A percentile compares a stretch with the other conserved stretches of the same genome.
Conservation (phyloP, 2,329 filamentous ascomycete genomes). For the Beauveria medogensis region DNA sequence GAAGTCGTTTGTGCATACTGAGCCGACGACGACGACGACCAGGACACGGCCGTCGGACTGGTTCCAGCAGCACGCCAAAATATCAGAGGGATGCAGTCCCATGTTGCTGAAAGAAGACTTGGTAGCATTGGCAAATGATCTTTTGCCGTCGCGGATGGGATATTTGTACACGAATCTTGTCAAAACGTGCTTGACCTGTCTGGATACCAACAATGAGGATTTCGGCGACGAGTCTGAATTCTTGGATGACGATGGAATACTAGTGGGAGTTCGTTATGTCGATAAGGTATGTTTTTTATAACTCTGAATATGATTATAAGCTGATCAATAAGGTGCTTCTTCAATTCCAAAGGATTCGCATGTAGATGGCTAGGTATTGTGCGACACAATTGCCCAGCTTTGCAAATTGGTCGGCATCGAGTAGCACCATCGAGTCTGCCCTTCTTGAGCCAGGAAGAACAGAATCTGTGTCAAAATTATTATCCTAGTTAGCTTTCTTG, state of each 20-base stretch:
- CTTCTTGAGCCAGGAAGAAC: too few relatives aligned
- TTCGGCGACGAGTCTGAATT: not conserved
- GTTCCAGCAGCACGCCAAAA: not conserved
- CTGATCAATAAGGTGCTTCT: too few relatives aligned
- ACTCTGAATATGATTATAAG: too few relatives aligned
- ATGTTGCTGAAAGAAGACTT: not conserved
- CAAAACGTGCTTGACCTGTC: not conserved
- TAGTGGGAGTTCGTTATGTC: not conserved
- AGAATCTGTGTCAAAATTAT: too few relatives aligned
- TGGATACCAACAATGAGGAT: not conserved
- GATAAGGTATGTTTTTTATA: not conserved
- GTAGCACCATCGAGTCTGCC: too few relatives aligned
- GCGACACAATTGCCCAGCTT: too few relatives aligned
- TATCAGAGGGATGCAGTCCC: not conserved
- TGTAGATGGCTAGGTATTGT: too few relatives aligned
- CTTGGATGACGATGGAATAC: not conserved
- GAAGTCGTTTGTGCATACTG: not conserved
- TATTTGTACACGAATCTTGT: not conserved
- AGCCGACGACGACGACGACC: not conserved
- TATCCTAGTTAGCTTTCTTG: too few relatives aligned
- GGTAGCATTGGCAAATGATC: not conserved
- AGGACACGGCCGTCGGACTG: not conserved
- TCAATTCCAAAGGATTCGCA: too few relatives aligned
- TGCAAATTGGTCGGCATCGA: too few relatives aligned
- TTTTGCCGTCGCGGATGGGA: not conserved